A percentile compares a stretch with the other conserved stretches of the same genome.
Conservation (phyloP, 768 basidiomycete genomes). For the Auriscalpium vulgare region DNA sequence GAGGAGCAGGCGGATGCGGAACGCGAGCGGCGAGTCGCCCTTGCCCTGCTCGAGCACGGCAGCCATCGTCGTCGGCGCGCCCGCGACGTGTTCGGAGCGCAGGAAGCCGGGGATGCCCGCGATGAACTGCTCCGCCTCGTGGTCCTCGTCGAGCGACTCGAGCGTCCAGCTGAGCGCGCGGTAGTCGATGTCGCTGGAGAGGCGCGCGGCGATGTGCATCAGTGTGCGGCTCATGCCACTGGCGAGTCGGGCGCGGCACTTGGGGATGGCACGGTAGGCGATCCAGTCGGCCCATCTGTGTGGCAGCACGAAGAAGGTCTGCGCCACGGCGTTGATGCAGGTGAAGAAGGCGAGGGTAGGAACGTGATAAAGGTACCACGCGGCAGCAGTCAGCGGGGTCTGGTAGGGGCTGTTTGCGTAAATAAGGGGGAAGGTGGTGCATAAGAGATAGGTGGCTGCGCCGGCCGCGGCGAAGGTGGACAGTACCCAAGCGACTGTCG, state of each 20-base stretch:
- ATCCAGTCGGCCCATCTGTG: background rate
- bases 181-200: background rate
- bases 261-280: background rate
- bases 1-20: background rate
- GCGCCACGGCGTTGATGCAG: background rate
- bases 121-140: background rate
- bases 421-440: slow-evolving; percentile 7
- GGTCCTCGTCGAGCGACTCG: background rate
- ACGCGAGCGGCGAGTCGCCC: background rate
- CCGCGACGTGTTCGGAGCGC: background rate
- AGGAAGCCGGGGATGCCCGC: background rate
- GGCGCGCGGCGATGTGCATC: background rate
- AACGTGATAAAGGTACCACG: background rate
- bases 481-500: slow-evolving; percentile 2
- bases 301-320: background rate
- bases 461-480: background rate
- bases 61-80: background rate
- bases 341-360: background rate
- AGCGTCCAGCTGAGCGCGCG: background rate
- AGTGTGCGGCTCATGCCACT: background rate
- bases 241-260: background rate
- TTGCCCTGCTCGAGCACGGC: background rate
- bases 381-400: slow-evolving; percentile 4
- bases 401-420: slow-evolving; percentile 6
- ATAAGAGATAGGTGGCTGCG: background rate